Evolutionary conservation across 73 alveolate genomes (phyloP).

Genomic region (Paramecium sexaurelia): DNA sequence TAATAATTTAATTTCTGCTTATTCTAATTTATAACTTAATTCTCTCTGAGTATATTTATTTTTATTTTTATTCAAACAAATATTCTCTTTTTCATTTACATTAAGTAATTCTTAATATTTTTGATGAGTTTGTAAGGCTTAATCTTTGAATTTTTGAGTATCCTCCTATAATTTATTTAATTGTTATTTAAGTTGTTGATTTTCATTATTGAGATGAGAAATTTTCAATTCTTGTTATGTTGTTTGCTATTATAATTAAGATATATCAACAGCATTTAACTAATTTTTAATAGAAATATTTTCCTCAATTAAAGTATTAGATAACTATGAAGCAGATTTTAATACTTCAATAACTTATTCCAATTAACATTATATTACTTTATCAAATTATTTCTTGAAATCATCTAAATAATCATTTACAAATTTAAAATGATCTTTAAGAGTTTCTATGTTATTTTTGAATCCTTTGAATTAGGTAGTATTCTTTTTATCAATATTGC

Average conservation of each 20-base stretch:
- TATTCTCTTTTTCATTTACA: background rate
- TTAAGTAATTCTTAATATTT: background rate
- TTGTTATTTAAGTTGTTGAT: background rate
- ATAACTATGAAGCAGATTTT: background rate
- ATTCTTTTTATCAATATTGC: background rate
- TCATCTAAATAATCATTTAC: background rate
- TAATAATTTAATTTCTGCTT: slow-evolving; percentile 18
- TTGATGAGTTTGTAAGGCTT: background rate
- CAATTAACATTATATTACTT: background rate
- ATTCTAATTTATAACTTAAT: background rate
- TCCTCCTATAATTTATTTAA: background rate
- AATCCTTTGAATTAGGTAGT: background rate
- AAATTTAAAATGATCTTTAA: background rate
- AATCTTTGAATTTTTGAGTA: background rate
- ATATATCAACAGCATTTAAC: background rate
- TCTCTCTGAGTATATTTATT: background rate
- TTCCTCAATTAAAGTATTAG: background rate
- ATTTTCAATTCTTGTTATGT: background rate
- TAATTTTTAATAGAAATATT: background rate
- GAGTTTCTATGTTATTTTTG: background rate
- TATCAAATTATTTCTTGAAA: background rate
- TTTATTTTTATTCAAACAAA: background rate
- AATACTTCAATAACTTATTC: background rate
- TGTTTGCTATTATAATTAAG: background rate
- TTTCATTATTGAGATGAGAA: background rate